phyloP scores from a whole-genome alignment of 1,284 basidiomycete species.

The Spongispora temasekensis region DNA sequence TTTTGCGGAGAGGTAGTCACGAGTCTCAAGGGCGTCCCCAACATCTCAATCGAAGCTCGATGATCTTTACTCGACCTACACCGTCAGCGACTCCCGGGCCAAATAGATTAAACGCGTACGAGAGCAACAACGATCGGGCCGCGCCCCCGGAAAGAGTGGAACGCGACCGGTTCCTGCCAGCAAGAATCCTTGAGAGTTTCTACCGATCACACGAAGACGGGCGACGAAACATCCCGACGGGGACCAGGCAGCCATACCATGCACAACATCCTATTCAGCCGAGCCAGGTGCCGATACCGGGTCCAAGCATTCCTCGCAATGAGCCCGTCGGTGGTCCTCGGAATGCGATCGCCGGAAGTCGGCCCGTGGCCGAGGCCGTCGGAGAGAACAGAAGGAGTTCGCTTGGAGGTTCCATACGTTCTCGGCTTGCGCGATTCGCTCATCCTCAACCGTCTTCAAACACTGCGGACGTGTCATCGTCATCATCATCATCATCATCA shows the following conservation, averaged over 20 bases:
- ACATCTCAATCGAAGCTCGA: slow-evolving; percentile 14
- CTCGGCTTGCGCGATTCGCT: slow-evolving; percentile 27
- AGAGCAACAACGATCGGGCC: slow-evolving; percentile 17
- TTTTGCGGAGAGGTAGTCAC: slow-evolving; percentile 18
- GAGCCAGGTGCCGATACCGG: slow-evolving; percentile 1
- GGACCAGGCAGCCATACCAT: slow-evolving; percentile 12
- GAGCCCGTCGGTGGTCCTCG: slow-evolving; percentile 10
- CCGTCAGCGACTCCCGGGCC: slow-evolving; percentile 10
- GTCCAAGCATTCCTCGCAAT: slow-evolving; percentile 1
- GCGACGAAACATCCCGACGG: slow-evolving; percentile 16
- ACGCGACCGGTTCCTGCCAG: slow-evolving; percentile 27
- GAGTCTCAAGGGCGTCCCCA: slow-evolving; percentile 15
- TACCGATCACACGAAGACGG: slow-evolving; percentile 27
- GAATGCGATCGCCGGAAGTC: slow-evolving; percentile 9
- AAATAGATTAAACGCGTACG: slow-evolving; percentile 14
- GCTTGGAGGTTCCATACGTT: slow-evolving; percentile 27
- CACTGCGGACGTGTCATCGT: background rate
- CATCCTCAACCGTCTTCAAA: slow-evolving; percentile 19
- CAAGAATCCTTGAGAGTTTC: slow-evolving; percentile 24
- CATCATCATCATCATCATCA: slow-evolving; percentile 10
- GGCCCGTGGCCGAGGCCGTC: slow-evolving; percentile 10
- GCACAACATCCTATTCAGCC: slow-evolving; percentile 5
- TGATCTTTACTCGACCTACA: slow-evolving; percentile 10
- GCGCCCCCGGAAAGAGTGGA: slow-evolving; percentile 21
- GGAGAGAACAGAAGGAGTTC: slow-evolving; percentile 19